Evolutionary conservation across 2,329 filamentous ascomycete genomes (phyloP), one percentile per base, ranked within the genome.

Genomic region (Phialocephala sp.): DNA sequence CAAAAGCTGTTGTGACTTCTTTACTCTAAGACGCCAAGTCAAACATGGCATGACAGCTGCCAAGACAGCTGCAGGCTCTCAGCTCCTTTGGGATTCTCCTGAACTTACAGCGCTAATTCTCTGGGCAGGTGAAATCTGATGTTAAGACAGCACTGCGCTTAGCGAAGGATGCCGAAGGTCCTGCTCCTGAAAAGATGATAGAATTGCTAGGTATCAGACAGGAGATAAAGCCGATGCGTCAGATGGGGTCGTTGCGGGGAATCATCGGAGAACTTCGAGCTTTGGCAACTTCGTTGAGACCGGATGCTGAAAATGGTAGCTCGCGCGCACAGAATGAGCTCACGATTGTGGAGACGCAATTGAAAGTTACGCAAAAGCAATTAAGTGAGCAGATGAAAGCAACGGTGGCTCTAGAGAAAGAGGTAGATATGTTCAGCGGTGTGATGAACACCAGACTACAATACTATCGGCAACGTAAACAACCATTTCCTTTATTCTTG

Each of bases 241-340:
- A 83, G 1, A 78, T 86, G 18, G 84, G 84, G 8, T 95, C 92
- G 1, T 79, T 97, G 65, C 87, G 91, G 62, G 88, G 87, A 0
- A 83, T 91, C 20, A 82, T 96, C 47, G 84, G 87, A 20, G 88
- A 92, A 59, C 81, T 95, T 56, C 88, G 93, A 37, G 85, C 84
- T 11, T 76, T 94, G 50, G 79, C 84, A 8, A 84, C 83, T 4
- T 82, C 82, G 58, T 80, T 92, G 47, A 85, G 89, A 66, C 83
- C 84, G 78, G 82, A 90, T 68, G 82, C 81, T 66, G 80, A 80
- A 27, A 79, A 79, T 37, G 85, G 84, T 6, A 87, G 81, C 66
- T 74, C 77, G 27, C 84, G 90, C 63, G 85, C 87, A 41, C 79
- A 78, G 41, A 78, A 85, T 2, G 94, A 97, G 76, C 80, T 89